Evolutionary conservation across 164 flowering plant genomes (phyloP).

Genomic region (Liriodendron chinense): DNA sequence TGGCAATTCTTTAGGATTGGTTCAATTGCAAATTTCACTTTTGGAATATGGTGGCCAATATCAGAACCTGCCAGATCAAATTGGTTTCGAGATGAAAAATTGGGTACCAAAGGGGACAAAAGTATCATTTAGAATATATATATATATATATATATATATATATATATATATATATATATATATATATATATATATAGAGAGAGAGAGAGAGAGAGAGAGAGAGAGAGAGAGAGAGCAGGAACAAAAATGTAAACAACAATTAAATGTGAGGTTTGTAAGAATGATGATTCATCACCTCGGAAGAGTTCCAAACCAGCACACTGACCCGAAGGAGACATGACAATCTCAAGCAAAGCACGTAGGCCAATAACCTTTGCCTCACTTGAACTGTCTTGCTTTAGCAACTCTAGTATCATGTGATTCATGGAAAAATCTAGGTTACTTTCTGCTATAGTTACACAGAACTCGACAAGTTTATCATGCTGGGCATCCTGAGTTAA

Average conservation of each 20-base stretch:
- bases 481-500: slow-evolving; percentile 98
- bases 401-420: slow-evolving; percentile 87
- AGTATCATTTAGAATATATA: not conserved
- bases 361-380: slow-evolving; percentile 98
- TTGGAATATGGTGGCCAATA: slow-evolving; percentile 91
- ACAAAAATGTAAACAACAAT: not conserved
- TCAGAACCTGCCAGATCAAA: slow-evolving; percentile 59
- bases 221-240: not conserved
- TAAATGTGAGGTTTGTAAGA: not conserved
- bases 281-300: slow-evolving; percentile 46
- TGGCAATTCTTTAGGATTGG: slow-evolving; percentile 81
- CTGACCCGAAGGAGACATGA: slow-evolving; percentile 76
- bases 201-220: not conserved
- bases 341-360: slow-evolving; percentile 89
- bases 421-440: slow-evolving; percentile 98
- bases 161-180: too few relatives aligned
- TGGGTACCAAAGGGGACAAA: not conserved
- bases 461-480: slow-evolving; percentile 96
- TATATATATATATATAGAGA: not conserved
- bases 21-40: slow-evolving; percentile 94
- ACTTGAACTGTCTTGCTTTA: slow-evolving; percentile 82
- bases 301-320: slow-evolving; percentile 80
- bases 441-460: slow-evolving; percentile 94
- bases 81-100: slow-evolving; percentile 12
- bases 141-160: too few relatives aligned